phyloP scores from a whole-genome alignment of 768 basidiomycete genomes.

The Russula virescens region DNA sequence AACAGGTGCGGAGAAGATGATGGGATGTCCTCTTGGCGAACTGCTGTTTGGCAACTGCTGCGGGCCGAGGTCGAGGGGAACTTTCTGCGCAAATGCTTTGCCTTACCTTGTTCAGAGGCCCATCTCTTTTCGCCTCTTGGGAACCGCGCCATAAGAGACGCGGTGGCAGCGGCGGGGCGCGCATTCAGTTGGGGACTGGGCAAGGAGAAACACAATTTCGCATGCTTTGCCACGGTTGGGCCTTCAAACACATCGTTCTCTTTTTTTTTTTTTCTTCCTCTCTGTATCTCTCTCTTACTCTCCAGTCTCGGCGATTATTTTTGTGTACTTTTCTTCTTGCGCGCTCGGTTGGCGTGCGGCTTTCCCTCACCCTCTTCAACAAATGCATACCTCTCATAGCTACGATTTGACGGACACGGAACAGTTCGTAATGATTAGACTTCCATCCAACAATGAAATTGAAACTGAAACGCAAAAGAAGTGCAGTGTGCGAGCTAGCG shows the following conservation, averaged over 20 bases:
- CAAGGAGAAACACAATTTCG: neutral
- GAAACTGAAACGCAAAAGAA: neutral
- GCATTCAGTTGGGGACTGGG: neutral
- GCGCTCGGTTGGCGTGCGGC: neutral
- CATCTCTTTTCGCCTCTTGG: neutral
- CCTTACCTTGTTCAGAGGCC: no score
- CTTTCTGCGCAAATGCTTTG: no score
- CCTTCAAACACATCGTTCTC: neutral
- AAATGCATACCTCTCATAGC: slow-evolving; percentile 22
- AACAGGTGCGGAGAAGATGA: slow-evolving; percentile 13
- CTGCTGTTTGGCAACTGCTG: neutral
- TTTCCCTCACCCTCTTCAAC: neutral
- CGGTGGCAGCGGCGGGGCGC: neutral
- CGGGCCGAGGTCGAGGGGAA: no score
- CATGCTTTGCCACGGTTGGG: neutral
- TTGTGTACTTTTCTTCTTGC: neutral
- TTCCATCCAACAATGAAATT: neutral
- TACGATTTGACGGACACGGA: slow-evolving; percentile 22
- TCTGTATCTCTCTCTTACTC: neutral
- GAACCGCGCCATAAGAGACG: neutral
- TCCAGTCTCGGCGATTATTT: neutral
- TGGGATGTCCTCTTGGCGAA: neutral
- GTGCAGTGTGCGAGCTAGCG: neutral
- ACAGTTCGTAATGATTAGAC: slow-evolving; percentile 21
- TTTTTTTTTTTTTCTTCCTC: neutral